phyloP scores from a whole-genome alignment of 1,284 basidiomycete species.

The Ganoderma lingzhi region DNA sequence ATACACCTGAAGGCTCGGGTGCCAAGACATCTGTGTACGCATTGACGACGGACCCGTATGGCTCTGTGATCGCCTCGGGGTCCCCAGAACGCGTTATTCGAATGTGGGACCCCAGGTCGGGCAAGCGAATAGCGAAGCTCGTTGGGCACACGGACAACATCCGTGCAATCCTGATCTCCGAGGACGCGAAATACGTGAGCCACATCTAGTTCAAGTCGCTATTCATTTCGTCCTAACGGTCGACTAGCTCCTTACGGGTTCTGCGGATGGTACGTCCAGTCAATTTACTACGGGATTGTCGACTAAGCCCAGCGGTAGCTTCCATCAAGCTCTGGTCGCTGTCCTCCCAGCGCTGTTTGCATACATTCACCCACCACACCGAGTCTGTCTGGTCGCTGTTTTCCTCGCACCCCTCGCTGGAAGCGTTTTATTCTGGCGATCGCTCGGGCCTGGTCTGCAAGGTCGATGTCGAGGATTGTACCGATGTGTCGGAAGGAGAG shows the following conservation, averaged over 20 bases:
- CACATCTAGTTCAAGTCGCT: not conserved
- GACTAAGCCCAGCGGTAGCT: slow-evolving; percentile 47
- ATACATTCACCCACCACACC: slow-evolving; percentile 96
- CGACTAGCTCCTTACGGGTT: slow-evolving; percentile 85
- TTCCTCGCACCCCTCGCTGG: slow-evolving; percentile 88
- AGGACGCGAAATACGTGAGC: slow-evolving; percentile 89
- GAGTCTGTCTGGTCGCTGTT: slow-evolving; percentile 96
- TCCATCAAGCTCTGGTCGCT: slow-evolving; percentile 95
- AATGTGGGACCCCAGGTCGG: slow-evolving; percentile 92
- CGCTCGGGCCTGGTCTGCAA: slow-evolving; percentile 89
- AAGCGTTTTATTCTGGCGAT: slow-evolving; percentile 97
- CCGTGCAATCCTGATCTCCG: slow-evolving; percentile 86
- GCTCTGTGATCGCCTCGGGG: slow-evolving; percentile 86
- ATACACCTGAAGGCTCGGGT: slow-evolving; percentile 64
- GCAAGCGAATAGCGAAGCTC: slow-evolving; percentile 76
- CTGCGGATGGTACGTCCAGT: slow-evolving; percentile 75
- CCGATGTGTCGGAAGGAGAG: slow-evolving; percentile 87
- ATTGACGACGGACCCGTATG: slow-evolving; percentile 80
- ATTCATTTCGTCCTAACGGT: not conserved
- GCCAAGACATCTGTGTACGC: slow-evolving; percentile 86
- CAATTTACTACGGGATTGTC: not conserved
- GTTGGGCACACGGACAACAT: slow-evolving; percentile 99
- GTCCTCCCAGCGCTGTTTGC: slow-evolving; percentile 86
- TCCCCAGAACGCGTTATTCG: slow-evolving; percentile 91
- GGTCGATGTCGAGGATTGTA: slow-evolving; percentile 86